Evolutionary conservation across 2,329 filamentous ascomycete genomes (phyloP).

Genomic region (Phaeosphaeriaceae sp.): DNA sequence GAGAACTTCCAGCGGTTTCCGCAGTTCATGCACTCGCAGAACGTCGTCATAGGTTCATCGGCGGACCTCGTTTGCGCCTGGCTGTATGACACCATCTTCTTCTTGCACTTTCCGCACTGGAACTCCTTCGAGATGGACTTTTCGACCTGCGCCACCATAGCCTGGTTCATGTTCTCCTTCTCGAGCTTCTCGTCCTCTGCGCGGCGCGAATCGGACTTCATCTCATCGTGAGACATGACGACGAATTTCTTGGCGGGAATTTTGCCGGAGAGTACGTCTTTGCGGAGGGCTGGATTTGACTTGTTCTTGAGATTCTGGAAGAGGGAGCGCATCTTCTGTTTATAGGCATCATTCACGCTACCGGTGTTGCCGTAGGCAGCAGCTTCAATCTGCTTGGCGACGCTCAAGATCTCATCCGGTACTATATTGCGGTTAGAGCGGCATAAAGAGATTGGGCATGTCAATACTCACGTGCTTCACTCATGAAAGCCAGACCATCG

Average conservation of each 20-base stretch:
- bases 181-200: conserved; percentile 77
- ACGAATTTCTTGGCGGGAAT: conserved; percentile 79
- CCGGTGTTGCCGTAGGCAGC: conserved; percentile 75
- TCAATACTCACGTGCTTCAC: conserved; percentile 55
- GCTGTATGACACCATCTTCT: conserved; percentile 93
- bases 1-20: conserved; percentile 60
- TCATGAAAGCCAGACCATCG: conserved; percentile 83
- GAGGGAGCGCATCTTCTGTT: conserved; percentile 86
- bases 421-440: conserved; percentile 39
- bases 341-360: conserved; percentile 77
- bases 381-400: conserved; percentile 75
- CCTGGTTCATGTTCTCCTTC: conserved; percentile 95
- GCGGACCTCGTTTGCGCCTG: conserved; percentile 95
- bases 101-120: conserved; percentile 88
- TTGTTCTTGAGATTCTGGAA: conserved; percentile 96
- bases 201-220: conserved; percentile 85
- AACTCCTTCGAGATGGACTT: conserved; percentile 89
- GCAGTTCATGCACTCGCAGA: conserved; percentile 62
- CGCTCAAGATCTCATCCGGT: conserved; percentile 70
- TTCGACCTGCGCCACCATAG: conserved; percentile 90
- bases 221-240: conserved; percentile 85
- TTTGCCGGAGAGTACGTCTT: conserved; percentile 75
- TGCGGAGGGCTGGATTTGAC: conserved; percentile 79
- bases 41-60: conserved; percentile 80
- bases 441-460: conserved; percentile 11